Percentiles rank a stretch among this genome's conserved stretches.
phyloP scores from a whole-genome alignment of 768 basidiomycete genomes.

The Gloeopeniophorella convolvens region DNA sequence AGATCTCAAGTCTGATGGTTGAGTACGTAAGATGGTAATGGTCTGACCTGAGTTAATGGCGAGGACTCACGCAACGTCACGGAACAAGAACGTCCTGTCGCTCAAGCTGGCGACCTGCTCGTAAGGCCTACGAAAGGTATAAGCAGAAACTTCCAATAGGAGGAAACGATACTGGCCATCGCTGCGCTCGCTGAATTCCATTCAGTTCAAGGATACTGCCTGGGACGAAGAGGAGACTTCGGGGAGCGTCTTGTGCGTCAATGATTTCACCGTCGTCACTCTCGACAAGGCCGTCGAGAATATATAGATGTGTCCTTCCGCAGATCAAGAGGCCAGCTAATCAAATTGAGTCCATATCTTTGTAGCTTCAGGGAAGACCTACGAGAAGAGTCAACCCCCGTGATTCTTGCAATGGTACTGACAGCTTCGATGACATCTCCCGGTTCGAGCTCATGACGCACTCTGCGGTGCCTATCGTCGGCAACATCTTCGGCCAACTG shows the following conservation, averaged over 20 bases:
- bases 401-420: slow-evolving; percentile 79
- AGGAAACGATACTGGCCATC: slow-evolving; percentile 53
- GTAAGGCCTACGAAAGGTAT: slow-evolving; percentile 50
- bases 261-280: slow-evolving; percentile 84
- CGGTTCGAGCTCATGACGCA: slow-evolving; percentile 81
- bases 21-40: not conserved
- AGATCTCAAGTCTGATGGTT: slow-evolving; percentile 67
- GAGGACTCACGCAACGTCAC: slow-evolving; percentile 75
- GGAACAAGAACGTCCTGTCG: slow-evolving; percentile 81
- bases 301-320: slow-evolving; percentile 79
- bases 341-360: not conserved
- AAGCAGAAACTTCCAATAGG: not conserved
- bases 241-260: slow-evolving; percentile 80
- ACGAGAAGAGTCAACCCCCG: slow-evolving; percentile 92
- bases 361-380: slow-evolving; percentile 26
- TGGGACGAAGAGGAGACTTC: slow-evolving; percentile 74
- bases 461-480: slow-evolving; percentile 84
- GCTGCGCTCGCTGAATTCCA: slow-evolving; percentile 70
- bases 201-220: slow-evolving; percentile 78
- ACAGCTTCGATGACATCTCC: slow-evolving; percentile 88
- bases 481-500: slow-evolving; percentile 69
- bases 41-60: not conserved
- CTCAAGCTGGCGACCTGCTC: slow-evolving; percentile 72
- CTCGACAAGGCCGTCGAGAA: slow-evolving; percentile 86
- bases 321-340: slow-evolving; percentile 84